These are phyloP conservation scores for Fusarium lyarnte DNA, from an alignment of 2,329 filamentous ascomycete genomes.

Conservation along the genomic window DNA sequence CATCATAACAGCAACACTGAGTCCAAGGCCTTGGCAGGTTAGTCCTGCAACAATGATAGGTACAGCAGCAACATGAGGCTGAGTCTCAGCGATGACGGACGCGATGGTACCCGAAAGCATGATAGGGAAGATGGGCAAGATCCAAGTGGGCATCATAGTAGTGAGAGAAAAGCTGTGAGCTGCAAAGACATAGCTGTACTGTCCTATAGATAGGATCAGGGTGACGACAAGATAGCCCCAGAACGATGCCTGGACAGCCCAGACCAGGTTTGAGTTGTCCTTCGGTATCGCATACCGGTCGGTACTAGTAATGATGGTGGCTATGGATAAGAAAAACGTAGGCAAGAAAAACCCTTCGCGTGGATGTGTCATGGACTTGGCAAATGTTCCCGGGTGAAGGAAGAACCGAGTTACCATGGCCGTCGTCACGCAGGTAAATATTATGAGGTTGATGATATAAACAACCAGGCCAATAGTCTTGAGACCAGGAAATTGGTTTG, in stretches of 20 bases:
- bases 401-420: slow-evolving; percentile 69
- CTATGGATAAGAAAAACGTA: slow-evolving; percentile 73
- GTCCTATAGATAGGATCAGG: slow-evolving; percentile 67
- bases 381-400: slow-evolving; percentile 63
- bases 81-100: slow-evolving; percentile 68
- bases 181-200: slow-evolving; percentile 75
- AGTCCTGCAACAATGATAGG: slow-evolving; percentile 73
- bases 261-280: slow-evolving; percentile 63
- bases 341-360: slow-evolving; percentile 77
- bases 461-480: slow-evolving; percentile 70
- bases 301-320: slow-evolving; percentile 73
- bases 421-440: slow-evolving; percentile 66
- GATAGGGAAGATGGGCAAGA: slow-evolving; percentile 78
- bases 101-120: slow-evolving; percentile 79
- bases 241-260: slow-evolving; percentile 70
- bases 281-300: slow-evolving; percentile 71
- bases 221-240: slow-evolving; percentile 73
- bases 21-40: slow-evolving; percentile 75
- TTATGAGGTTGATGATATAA: slow-evolving; percentile 72
- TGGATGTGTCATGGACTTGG: slow-evolving; percentile 67
- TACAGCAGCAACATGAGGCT: slow-evolving; percentile 65
- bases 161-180: slow-evolving; percentile 66
- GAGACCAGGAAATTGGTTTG: slow-evolving; percentile 71
- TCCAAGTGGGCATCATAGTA: slow-evolving; percentile 78
- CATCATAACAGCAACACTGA: slow-evolving; percentile 74